Evolutionary conservation across 306 rosid species (phyloP).

Genomic region (Quercus aquifolioides): DNA sequence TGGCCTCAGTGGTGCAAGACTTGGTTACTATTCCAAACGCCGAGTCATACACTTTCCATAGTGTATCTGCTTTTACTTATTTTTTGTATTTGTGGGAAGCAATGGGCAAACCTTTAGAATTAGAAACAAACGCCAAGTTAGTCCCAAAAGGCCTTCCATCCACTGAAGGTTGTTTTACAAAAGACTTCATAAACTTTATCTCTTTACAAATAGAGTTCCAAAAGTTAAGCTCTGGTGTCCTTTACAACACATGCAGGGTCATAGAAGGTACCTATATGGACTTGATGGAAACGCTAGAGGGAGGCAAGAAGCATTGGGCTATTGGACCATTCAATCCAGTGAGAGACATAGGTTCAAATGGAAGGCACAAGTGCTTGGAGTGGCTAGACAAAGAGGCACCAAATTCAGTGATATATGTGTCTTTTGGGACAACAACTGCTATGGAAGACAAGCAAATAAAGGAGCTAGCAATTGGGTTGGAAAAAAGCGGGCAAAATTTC

Average conservation of each 20-base stretch:
- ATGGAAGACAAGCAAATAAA: conserved; percentile 47
- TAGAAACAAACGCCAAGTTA: background rate
- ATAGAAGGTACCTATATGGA: conserved; percentile 53
- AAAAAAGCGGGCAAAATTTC: conserved; percentile 49
- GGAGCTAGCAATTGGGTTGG: conserved; percentile 69
- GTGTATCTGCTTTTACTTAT: conserved; percentile 55
- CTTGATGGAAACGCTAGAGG: conserved; percentile 23
- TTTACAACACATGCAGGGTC: conserved; percentile 47
- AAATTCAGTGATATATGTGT: conserved; percentile 54
- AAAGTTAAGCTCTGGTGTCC: conserved; percentile 31
- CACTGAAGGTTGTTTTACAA: conserved; percentile 46
- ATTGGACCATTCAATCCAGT: conserved; percentile 66
- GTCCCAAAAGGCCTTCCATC: conserved; percentile 42
- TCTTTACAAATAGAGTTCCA: conserved; percentile 30
- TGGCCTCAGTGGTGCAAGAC: conserved; percentile 56
- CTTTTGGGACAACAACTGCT: conserved; percentile 66
- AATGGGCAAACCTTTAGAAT: conserved; percentile 7
- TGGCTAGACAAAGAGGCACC: conserved; percentile 47
- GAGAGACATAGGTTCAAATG: conserved; percentile 3
- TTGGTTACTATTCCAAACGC: conserved; percentile 32
- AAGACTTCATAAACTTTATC: conserved; percentile 36
- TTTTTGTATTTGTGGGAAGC: conserved; percentile 36
- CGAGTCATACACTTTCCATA: conserved; percentile 55
- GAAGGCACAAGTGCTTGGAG: conserved; percentile 28
- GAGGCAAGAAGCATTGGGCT: conserved; percentile 51